These are phyloP conservation scores for Rheum nobile DNA, from an alignment of 148 eudicot species.

Conservation along the genomic window DNA sequence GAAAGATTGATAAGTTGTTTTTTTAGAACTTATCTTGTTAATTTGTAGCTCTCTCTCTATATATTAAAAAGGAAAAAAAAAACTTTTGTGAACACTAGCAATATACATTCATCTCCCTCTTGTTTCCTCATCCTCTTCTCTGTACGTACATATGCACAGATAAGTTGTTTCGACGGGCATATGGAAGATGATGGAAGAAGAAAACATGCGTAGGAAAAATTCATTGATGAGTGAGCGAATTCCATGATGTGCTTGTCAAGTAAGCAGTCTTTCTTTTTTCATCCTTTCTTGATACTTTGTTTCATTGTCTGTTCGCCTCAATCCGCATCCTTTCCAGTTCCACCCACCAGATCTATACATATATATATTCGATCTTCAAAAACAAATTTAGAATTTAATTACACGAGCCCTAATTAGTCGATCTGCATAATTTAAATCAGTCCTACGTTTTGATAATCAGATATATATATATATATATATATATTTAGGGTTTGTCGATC, in stretches of 20 bases:
- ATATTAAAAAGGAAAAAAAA: too few species aligned
- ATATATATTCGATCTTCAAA: too few species aligned
- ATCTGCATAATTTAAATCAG: background rate
- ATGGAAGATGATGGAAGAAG: background rate
- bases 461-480: too few species aligned
- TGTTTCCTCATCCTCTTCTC: background rate
- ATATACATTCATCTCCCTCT: background rate
- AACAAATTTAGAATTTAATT: background rate
- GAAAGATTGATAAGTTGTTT: too few species aligned
- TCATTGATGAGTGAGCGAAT: background rate
- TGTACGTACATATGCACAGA: background rate
- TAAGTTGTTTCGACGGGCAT: background rate
- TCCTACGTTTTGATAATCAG: too few species aligned
- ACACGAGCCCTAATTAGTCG: background rate
- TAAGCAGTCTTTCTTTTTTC: background rate
- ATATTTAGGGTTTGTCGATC: background rate
- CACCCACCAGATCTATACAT: background rate
- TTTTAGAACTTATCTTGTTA: too few species aligned
- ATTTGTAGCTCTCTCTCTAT: too few species aligned
- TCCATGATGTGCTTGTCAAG: slow-evolving; percentile 1
- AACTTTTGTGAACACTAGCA: background rate
- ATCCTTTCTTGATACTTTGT: background rate
- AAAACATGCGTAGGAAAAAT: background rate
- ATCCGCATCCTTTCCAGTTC: background rate
- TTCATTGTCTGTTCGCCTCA: background rate